Evolutionary conservation across 2,329 filamentous ascomycete species (phyloP).

Genomic region (Magnaporthales sp.): DNA sequence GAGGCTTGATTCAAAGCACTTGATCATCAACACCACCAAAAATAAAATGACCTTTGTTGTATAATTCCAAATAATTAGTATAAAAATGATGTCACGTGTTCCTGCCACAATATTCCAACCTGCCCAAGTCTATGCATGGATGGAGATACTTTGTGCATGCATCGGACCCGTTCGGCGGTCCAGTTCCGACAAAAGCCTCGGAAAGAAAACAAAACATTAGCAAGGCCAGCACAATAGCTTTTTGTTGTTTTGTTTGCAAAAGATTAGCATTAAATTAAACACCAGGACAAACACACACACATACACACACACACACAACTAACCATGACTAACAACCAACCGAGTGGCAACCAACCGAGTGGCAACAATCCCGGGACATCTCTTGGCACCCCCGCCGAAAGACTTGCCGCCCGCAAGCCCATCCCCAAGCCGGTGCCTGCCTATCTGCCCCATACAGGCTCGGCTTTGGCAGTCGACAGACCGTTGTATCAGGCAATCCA

Average conservation of each 20-base stretch:
- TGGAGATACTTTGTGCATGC: no score
- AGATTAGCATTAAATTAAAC: no score
- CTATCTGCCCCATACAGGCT: slow-evolving; percentile 4
- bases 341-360: background rate
- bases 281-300: background rate
- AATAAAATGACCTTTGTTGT: no score
- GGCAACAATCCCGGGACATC: background rate
- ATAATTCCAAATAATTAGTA: no score
- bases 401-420: slow-evolving; percentile 1
- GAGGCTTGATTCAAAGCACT: no score
- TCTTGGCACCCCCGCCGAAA: slow-evolving; percentile 1
- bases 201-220: background rate
- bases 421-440: slow-evolving; percentile 4
- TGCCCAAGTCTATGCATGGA: no score
- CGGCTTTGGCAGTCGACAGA: slow-evolving; percentile 27
- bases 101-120: no score
- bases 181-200: background rate
- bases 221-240: no score
- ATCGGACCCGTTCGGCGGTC: no score
- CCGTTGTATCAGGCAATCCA: slow-evolving; percentile 54
- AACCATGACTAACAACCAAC: background rate
- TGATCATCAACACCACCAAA: no score
- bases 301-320: background rate
- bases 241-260: no score
- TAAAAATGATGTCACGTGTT: background rate